Evolutionary conservation across 2,329 filamentous ascomycete species (phyloP).

Genomic region (Colletotrichum gloeosporioides): DNA sequence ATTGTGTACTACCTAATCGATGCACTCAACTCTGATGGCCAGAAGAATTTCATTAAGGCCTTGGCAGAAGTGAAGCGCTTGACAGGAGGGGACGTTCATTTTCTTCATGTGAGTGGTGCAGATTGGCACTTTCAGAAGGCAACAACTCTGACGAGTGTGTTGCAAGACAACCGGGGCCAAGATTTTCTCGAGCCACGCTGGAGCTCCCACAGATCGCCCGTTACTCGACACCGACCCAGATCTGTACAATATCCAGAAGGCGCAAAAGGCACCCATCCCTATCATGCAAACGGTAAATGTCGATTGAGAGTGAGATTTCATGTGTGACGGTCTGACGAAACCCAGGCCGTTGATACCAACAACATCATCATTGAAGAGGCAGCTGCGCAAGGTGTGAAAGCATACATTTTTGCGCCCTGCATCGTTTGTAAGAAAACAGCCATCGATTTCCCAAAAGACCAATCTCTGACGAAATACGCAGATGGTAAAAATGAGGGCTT

Average conservation of each 20-base stretch:
- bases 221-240: constrained; percentile 46
- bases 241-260: not conserved
- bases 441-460: not conserved
- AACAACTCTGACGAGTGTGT: not conserved
- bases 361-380: constrained; percentile 46
- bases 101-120: not conserved
- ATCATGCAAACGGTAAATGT: not conserved
- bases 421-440: constrained; percentile 47
- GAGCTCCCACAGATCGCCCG: constrained; percentile 42
- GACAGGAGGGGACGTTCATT: not conserved
- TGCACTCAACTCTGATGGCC: constrained; percentile 34
- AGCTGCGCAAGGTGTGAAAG: constrained; percentile 45
- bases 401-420: constrained; percentile 59
- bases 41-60: constrained; percentile 48
- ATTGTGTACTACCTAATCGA: constrained; percentile 56
- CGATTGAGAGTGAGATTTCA: accelerated
- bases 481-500: not conserved
- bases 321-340: not conserved
- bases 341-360: constrained; percentile 45
- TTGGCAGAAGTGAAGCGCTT: constrained; percentile 46
- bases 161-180: constrained; percentile 55
- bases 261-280: not conserved
- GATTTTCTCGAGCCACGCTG: constrained; percentile 53
- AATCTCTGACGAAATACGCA: not conserved
- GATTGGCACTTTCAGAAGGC: not conserved